These are phyloP conservation scores for Venturia oleaginea DNA, from an alignment of 2,329 filamentous ascomycete species.

Conservation along the genomic window DNA sequence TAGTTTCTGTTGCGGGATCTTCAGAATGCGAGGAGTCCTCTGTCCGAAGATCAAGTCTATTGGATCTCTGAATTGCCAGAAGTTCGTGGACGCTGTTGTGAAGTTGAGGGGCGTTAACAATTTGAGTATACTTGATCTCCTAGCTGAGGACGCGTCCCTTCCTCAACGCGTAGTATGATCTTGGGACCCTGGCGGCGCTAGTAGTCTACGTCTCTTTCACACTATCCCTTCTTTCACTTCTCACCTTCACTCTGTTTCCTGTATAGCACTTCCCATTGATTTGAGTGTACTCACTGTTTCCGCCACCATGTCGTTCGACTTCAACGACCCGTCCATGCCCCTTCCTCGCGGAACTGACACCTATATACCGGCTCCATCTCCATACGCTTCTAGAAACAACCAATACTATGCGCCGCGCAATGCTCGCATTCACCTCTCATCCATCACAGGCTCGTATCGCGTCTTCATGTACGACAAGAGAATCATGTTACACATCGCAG, in stretches of 20 bases:
- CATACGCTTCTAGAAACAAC: not conserved
- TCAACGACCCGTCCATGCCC: constrained; percentile 1
- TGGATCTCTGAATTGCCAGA: too few species aligned
- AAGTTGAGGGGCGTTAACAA: not conserved
- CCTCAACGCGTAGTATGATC: not conserved
- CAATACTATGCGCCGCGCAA: not conserved
- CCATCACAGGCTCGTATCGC: not conserved
- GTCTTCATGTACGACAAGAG: not conserved
- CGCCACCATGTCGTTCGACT: not conserved
- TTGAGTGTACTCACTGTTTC: not conserved
- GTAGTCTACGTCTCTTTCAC: not conserved
- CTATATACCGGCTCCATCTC: not conserved
- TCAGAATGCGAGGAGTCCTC: too few species aligned
- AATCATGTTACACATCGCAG: not conserved
- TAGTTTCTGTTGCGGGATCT: too few species aligned
- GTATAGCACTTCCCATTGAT: not conserved
- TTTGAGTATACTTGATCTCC: not conserved
- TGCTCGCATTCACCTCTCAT: not conserved
- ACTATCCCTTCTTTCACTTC: not conserved
- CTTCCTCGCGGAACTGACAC: not conserved
- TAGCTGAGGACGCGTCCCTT: not conserved
- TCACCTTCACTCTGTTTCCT: not conserved
- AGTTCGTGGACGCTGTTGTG: too few species aligned
- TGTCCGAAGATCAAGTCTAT: too few species aligned
- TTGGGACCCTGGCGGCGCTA: not conserved